Evolutionary conservation across 2,329 filamentous ascomycete species (phyloP).

Genomic region (Fusarium pininemorale): DNA sequence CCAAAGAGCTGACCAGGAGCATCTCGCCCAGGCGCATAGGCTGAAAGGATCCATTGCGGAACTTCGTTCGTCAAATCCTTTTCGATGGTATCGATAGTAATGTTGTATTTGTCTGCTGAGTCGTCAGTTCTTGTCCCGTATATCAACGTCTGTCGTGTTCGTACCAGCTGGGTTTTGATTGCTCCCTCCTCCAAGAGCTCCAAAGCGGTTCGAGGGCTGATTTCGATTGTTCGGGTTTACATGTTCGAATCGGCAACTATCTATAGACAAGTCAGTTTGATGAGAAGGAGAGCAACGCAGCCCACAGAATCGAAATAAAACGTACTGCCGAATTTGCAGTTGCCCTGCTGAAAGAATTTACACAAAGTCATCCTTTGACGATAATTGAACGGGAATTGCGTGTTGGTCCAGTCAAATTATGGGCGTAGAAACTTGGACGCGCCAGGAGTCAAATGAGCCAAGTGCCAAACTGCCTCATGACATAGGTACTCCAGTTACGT

Average conservation of each 20-base stretch:
- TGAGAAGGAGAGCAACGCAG: background rate
- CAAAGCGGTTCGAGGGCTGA: slow-evolving; percentile 65
- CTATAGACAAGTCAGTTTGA: slow-evolving; percentile 47
- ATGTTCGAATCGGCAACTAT: slow-evolving; percentile 65
- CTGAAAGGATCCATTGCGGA: slow-evolving; percentile 86
- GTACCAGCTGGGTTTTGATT: slow-evolving; percentile 35
- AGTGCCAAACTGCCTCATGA: slow-evolving; percentile 34
- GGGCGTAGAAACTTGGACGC: slow-evolving; percentile 8
- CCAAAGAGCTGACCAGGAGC: slow-evolving; percentile 86
- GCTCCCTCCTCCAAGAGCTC: slow-evolving; percentile 52
- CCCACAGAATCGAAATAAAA: slow-evolving; percentile 33
- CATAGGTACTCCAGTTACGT: background rate
- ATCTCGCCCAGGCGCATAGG: slow-evolving; percentile 81
- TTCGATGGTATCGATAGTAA: slow-evolving; percentile 69
- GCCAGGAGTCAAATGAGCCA: slow-evolving; percentile 21
- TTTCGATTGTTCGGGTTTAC: slow-evolving; percentile 50
- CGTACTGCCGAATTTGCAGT: slow-evolving; percentile 62
- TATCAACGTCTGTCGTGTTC: background rate
- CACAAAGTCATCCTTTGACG: slow-evolving; percentile 53
- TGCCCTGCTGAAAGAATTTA: slow-evolving; percentile 60
- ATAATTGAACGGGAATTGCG: background rate
- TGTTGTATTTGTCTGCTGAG: slow-evolving; percentile 54
- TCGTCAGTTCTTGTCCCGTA: slow-evolving; percentile 19
- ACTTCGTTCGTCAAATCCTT: slow-evolving; percentile 74
- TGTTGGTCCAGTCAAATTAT: background rate